A percentile compares a stretch with the other conserved stretches of the same genome.
Evolutionary conservation across 352 stramenopile species (phyloP).

Genomic region (Aphanomyces cochlioides): DNA sequence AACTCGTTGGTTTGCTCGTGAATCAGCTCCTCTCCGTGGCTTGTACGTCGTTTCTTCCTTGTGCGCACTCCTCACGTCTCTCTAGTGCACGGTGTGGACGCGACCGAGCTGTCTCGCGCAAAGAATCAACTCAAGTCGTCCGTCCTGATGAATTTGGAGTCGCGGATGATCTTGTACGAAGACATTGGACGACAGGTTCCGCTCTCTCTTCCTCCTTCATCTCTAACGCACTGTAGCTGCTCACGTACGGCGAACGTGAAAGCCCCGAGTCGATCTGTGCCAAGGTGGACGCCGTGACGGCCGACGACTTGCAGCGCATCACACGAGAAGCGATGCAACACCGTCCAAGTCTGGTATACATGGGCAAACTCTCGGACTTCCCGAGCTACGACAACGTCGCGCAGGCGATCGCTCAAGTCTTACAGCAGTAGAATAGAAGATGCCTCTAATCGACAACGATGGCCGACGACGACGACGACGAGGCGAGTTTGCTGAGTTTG

Average conservation of each 20-base stretch:
- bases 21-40: slow-evolving; percentile 91
- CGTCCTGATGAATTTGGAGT: slow-evolving; percentile 99
- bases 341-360: slow-evolving; percentile 80
- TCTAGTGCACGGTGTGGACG: slow-evolving; percentile 55
- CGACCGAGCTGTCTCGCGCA: slow-evolving; percentile 90
- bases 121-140: slow-evolving; percentile 99
- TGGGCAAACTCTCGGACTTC: slow-evolving; percentile 69
- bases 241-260: slow-evolving; percentile 94
- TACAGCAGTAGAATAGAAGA: slow-evolving; percentile 30
- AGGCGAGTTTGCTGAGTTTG: neutral
- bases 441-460: neutral
- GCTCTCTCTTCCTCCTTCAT: neutral
- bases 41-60: slow-evolving; percentile 40
- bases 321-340: slow-evolving; percentile 70
- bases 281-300: slow-evolving; percentile 86
- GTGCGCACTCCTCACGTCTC: slow-evolving; percentile 33
- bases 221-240: slow-evolving; percentile 42
- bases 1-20: slow-evolving; percentile 91
- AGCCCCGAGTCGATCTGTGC: slow-evolving; percentile 78
- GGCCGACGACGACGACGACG: slow-evolving; percentile 2
- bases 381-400: slow-evolving; percentile 81
- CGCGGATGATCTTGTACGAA: slow-evolving; percentile 97
- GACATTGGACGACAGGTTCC: slow-evolving; percentile 94
- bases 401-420: slow-evolving; percentile 64
- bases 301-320: slow-evolving; percentile 80